phyloP scores from a whole-genome alignment of 306 rosid species.

The Abrus pulchellus region DNA sequence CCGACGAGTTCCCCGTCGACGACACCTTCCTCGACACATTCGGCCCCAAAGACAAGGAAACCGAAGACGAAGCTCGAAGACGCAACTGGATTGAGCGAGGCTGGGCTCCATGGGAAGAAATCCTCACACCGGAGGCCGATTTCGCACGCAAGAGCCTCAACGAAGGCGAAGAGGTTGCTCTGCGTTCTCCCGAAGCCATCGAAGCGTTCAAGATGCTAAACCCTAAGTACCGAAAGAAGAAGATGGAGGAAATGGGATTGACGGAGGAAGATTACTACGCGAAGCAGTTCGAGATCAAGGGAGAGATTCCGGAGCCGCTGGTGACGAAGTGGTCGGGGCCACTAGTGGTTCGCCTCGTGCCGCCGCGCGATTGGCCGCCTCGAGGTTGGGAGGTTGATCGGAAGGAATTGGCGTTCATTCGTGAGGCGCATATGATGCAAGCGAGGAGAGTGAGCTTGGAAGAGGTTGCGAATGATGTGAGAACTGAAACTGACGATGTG shows the following conservation, averaged over 20 bases:
- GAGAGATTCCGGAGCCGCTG: constrained; percentile 78
- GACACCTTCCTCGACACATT: constrained; percentile 69
- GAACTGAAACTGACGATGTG: constrained; percentile 58
- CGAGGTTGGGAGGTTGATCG: constrained; percentile 89
- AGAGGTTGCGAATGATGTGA: constrained; percentile 60
- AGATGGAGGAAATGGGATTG: constrained; percentile 83
- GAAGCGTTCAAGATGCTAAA: constrained; percentile 91
- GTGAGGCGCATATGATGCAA: constrained; percentile 81
- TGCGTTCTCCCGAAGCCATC: constrained; percentile 83
- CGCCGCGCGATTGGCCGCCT: constrained; percentile 99
- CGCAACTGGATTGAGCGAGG: constrained; percentile 95
- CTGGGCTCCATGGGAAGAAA: constrained; percentile 99
- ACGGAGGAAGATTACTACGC: constrained; percentile 75
- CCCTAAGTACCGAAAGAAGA: constrained; percentile 79
- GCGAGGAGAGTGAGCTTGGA: constrained; percentile 68
- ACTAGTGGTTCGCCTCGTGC: constrained; percentile 66
- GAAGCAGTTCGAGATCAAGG: constrained; percentile 80
- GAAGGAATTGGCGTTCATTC: constrained; percentile 80
- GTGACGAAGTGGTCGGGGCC: constrained; percentile 77
- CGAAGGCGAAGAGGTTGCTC: constrained; percentile 94
- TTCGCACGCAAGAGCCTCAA: constrained; percentile 87
- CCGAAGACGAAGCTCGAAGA: constrained; percentile 88
- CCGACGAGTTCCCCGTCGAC: constrained; percentile 99
- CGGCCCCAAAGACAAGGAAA: constrained; percentile 70
- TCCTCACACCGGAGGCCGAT: constrained; percentile 86